A percentile compares a stretch with the other conserved stretches of the same genome.
These are phyloP conservation scores for Zychaea mexicana DNA, from an alignment of 371 early-diverging fungal species.

Conservation along the genomic window DNA sequence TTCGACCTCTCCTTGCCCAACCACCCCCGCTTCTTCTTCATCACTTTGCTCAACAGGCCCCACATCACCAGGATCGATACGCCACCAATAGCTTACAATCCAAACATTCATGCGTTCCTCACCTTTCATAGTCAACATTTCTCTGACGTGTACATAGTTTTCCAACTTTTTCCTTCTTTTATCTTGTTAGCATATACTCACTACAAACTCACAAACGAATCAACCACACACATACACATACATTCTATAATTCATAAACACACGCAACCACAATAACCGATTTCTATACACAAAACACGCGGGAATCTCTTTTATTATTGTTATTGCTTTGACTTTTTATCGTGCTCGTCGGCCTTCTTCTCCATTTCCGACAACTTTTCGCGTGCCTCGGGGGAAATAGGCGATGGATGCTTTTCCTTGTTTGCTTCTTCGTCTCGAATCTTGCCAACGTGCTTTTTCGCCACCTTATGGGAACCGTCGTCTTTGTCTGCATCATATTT, in stretches of 20 bases:
- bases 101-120: too few relatives aligned
- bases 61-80: too few relatives aligned
- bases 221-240: neutral
- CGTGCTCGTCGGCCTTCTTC: conserved; percentile 9
- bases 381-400: conserved; percentile 6
- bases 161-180: too few relatives aligned
- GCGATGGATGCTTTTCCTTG: conserved; percentile 14
- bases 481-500: neutral
- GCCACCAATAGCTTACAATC: too few relatives aligned
- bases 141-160: neutral
- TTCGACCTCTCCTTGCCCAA: too few relatives aligned
- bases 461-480: neutral
- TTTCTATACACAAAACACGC: too few relatives aligned
- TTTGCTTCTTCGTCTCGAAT: conserved; percentile 15
- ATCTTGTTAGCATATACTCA: neutral
- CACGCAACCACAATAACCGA: too few relatives aligned
- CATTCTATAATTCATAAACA: too few relatives aligned
- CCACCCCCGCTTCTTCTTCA: too few relatives aligned
- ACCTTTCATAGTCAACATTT: neutral
- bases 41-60: too few relatives aligned
- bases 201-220: neutral
- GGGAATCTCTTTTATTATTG: neutral
- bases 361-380: conserved; percentile 17
- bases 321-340: conserved; percentile 10
- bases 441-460: conserved; percentile 17